Evolutionary conservation across 2,329 filamentous ascomycete species (phyloP).

Genomic region (Fonsecaea pedrosoi): DNA sequence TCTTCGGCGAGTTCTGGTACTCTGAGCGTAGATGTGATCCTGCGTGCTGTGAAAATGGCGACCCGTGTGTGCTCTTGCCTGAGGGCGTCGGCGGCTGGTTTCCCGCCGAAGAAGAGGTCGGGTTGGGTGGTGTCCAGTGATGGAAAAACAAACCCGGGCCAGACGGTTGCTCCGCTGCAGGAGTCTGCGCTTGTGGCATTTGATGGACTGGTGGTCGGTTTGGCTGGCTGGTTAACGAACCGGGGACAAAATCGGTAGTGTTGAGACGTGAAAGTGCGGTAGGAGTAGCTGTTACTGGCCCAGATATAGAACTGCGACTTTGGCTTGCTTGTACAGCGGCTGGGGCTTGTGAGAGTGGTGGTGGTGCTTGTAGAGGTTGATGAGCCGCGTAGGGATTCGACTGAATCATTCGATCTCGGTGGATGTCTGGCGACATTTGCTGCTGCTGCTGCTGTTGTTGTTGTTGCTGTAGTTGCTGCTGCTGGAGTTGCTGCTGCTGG

Average conservation of each 20-base stretch:
- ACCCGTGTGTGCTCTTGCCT: slow-evolving; percentile 68
- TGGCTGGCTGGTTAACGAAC: slow-evolving; percentile 44
- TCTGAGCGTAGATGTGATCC: slow-evolving; percentile 61
- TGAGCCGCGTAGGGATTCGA: slow-evolving; percentile 44
- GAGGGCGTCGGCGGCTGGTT: slow-evolving; percentile 76
- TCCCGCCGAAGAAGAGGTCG: slow-evolving; percentile 62
- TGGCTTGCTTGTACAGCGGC: slow-evolving; percentile 35
- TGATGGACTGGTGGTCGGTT: slow-evolving; percentile 56
- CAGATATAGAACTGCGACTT: slow-evolving; percentile 41
- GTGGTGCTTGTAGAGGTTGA: slow-evolving; percentile 34
- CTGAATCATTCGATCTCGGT: slow-evolving; percentile 46
- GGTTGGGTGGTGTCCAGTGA: slow-evolving; percentile 84
- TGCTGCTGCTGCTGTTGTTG: slow-evolving; percentile 38
- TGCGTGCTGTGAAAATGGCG: slow-evolving; percentile 52
- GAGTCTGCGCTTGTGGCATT: slow-evolving; percentile 60
- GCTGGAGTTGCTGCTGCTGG: slow-evolving; percentile 34
- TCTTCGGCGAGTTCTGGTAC: slow-evolving; percentile 78
- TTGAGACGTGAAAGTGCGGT: slow-evolving; percentile 51
- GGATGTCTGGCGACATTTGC: slow-evolving; percentile 40
- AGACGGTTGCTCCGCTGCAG: slow-evolving; percentile 64
- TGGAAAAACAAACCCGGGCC: slow-evolving; percentile 87
- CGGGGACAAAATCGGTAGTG: slow-evolving; percentile 46
- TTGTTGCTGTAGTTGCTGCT: slow-evolving; percentile 34
- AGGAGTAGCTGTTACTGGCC: slow-evolving; percentile 41
- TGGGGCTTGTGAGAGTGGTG: slow-evolving; percentile 31